Conservation (phyloP, 176 grass and related monocot species). For the Juncus effusus region DNA sequence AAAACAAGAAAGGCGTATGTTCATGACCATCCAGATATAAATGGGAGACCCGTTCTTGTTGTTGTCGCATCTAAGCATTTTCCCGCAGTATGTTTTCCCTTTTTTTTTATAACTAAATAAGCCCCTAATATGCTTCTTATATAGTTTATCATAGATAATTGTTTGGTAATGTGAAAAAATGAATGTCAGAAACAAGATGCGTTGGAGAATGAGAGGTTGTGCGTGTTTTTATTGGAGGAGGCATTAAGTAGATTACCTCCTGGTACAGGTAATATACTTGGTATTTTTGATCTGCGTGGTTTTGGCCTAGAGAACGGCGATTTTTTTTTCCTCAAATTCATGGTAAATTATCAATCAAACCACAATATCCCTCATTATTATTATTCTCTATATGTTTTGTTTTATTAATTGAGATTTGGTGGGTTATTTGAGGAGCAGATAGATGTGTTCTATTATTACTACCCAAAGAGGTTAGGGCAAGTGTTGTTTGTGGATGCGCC, state of each 20-base stretch:
- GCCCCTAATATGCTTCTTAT: slow-evolving; percentile 14
- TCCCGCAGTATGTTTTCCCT: slow-evolving; percentile 43
- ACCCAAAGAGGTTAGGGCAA: slow-evolving; percentile 74
- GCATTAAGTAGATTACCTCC: slow-evolving; percentile 65
- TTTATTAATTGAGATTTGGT: not conserved
- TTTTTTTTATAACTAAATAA: slow-evolving; percentile 7
- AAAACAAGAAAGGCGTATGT: slow-evolving; percentile 80
- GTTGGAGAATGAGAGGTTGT: slow-evolving; percentile 68
- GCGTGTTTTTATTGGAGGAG: slow-evolving; percentile 71
- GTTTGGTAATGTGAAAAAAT: slow-evolving; percentile 10
- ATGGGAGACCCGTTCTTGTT: slow-evolving; percentile 67
- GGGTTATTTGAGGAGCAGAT: slow-evolving; percentile 36
- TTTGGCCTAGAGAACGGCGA: slow-evolving; percentile 75
- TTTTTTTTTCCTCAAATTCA: slow-evolving; percentile 71
- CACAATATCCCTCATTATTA: not conserved
- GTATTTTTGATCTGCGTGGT: slow-evolving; percentile 67
- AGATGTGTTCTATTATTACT: slow-evolving; percentile 94
- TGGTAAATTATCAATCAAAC: slow-evolving; percentile 41
- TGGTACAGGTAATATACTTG: slow-evolving; percentile 70
- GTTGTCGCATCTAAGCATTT: slow-evolving; percentile 78
- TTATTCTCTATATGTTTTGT: no score
- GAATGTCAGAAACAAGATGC: slow-evolving; percentile 53
- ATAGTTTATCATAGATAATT: not conserved
- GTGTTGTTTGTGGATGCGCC: slow-evolving; percentile 88
- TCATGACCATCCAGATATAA: slow-evolving; percentile 62